phyloP scores from a whole-genome alignment of 2,329 filamentous ascomycete genomes.

The Stagonosporopsis cucurbitacearum region DNA sequence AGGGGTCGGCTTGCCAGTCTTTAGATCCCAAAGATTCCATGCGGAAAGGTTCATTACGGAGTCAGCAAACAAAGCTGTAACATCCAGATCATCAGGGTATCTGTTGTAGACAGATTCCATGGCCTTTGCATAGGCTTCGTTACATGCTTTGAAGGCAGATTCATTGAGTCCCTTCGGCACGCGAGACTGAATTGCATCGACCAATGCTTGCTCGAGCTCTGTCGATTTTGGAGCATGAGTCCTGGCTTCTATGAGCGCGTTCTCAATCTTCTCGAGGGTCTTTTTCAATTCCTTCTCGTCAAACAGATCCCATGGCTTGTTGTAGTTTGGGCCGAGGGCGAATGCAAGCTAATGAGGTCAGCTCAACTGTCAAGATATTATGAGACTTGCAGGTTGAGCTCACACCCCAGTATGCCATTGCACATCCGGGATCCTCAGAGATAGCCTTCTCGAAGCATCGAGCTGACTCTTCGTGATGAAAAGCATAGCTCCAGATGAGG shows the following conservation, averaged over 20 bases:
- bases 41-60: constrained; percentile 70
- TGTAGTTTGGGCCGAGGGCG: constrained; percentile 76
- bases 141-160: constrained; percentile 59
- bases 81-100: constrained; percentile 65
- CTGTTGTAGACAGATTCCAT: constrained; percentile 63
- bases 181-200: constrained; percentile 62
- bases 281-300: constrained; percentile 64
- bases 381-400: constrained; percentile 10
- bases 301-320: constrained; percentile 79
- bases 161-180: constrained; percentile 54
- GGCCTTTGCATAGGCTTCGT: constrained; percentile 65
- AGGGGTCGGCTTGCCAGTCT: constrained; percentile 62
- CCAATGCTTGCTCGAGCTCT: constrained; percentile 66
- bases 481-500: constrained; percentile 75
- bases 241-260: constrained; percentile 56
- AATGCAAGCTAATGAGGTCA: constrained; percentile 63
- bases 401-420: constrained; percentile 71
- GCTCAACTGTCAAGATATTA: constrained; percentile 13
- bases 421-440: constrained; percentile 59
- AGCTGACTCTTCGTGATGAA: constrained; percentile 76
- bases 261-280: constrained; percentile 58
- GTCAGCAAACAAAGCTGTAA: constrained; percentile 69
- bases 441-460: constrained; percentile 69
- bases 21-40: constrained; percentile 69
- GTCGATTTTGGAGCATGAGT: constrained; percentile 47